Conservation (phyloP, 2,329 filamentous ascomycete species). For the Colletotrichum tofieldiae region DNA sequence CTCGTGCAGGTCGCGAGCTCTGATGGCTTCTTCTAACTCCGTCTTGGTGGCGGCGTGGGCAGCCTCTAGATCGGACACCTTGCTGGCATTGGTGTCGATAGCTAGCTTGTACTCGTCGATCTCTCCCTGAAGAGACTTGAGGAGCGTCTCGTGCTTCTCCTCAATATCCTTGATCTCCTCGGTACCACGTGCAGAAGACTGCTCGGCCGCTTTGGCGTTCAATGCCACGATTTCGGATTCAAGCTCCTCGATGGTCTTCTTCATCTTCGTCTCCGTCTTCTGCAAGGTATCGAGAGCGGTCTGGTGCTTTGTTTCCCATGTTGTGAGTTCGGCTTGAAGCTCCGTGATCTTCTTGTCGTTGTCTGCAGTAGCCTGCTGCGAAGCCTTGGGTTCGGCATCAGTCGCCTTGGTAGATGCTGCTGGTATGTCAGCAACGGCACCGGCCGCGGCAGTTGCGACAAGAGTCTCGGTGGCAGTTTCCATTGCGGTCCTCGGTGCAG, state of each 20-base stretch:
- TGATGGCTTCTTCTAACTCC: constrained; percentile 77
- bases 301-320: constrained; percentile 85
- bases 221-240: constrained; percentile 73
- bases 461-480: constrained; percentile 23
- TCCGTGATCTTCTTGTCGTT: constrained; percentile 74
- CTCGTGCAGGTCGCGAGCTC: constrained; percentile 69
- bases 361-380: constrained; percentile 54
- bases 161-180: constrained; percentile 65
- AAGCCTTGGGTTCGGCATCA: constrained; percentile 50
- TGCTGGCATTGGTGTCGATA: constrained; percentile 77
- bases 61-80: constrained; percentile 82
- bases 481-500: constrained; percentile 37
- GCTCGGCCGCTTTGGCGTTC: constrained; percentile 64
- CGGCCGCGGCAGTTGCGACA: constrained; percentile 32
- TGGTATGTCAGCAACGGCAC: constrained; percentile 32
- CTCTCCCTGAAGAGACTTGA: constrained; percentile 77
- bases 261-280: constrained; percentile 80
- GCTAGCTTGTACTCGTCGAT: constrained; percentile 86
- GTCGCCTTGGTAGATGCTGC: constrained; percentile 44
- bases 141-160: constrained; percentile 71
- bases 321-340: constrained; percentile 79
- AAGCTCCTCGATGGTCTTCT: constrained; percentile 80
- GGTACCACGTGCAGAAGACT: constrained; percentile 57
- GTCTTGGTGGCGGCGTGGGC: constrained; percentile 76
- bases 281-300: constrained; percentile 79